Percentiles rank a stretch among this genome's conserved stretches.
These are phyloP conservation scores for Rhodotorula kratochvilovae DNA, from an alignment of 768 basidiomycete species.

Conservation along the genomic window DNA sequence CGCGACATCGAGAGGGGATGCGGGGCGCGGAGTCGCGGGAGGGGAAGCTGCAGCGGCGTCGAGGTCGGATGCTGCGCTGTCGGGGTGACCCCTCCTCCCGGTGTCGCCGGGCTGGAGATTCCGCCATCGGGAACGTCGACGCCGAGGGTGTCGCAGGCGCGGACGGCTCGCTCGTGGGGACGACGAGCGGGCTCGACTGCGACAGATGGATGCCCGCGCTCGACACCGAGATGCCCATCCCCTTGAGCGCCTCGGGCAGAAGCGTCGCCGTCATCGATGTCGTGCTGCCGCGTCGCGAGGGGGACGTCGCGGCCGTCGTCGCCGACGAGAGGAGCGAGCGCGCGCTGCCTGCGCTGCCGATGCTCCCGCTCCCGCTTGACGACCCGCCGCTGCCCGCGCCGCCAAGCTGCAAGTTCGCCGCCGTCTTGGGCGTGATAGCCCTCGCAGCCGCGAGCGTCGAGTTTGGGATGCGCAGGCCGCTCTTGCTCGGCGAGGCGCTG, in stretches of 20 bases:
- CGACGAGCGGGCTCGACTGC: background rate
- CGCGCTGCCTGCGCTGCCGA: background rate
- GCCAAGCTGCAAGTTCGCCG: no score
- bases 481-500: background rate
- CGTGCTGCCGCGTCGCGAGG: background rate
- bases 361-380: background rate
- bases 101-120: background rate
- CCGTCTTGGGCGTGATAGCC: background rate
- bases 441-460: background rate
- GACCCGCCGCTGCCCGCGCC: constrained; percentile 2
- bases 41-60: background rate
- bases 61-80: background rate
- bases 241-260: constrained; percentile 2
- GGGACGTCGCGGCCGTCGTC: background rate
- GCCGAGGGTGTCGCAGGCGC: background rate
- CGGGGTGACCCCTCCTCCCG: background rate
- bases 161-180: background rate
- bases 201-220: constrained; percentile 24
- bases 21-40: background rate
- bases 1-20: background rate
- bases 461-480: background rate
- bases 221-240: constrained; percentile 23
- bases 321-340: background rate
- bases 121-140: background rate
- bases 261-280: background rate